phyloP scores from a whole-genome alignment of 2,329 filamentous ascomycete species.

The Tolypocladium inflatum region DNA sequence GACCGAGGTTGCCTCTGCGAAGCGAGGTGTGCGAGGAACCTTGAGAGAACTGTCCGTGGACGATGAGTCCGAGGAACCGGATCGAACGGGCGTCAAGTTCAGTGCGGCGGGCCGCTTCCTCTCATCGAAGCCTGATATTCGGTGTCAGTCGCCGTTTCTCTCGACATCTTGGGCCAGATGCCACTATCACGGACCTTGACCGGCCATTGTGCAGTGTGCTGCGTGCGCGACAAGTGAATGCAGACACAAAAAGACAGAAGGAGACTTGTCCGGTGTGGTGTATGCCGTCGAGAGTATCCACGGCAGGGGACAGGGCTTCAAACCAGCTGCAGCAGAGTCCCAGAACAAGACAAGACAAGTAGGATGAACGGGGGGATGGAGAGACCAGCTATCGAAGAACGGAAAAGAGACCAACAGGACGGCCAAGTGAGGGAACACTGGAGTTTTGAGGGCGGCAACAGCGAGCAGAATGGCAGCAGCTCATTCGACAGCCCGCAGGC shows the following conservation, averaged over 20 bases:
- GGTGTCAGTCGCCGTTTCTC: constrained; percentile 11
- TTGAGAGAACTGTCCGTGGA: constrained; percentile 51
- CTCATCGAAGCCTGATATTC: constrained; percentile 31
- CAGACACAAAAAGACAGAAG: constrained; percentile 3
- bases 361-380: constrained; percentile 26
- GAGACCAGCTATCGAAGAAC: constrained; percentile 47
- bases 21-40: constrained; percentile 64
- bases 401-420: constrained; percentile 14
- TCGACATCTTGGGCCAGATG: background rate
- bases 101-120: constrained; percentile 48
- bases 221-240: constrained; percentile 3
- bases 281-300: constrained; percentile 1
- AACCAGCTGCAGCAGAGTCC: constrained; percentile 9
- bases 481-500: constrained; percentile 26
- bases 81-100: constrained; percentile 40
- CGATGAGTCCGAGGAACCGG: constrained; percentile 38
- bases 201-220: constrained; percentile 21
- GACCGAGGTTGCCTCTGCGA: constrained; percentile 71
- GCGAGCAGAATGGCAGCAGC: constrained; percentile 14
- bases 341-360: constrained; percentile 22
- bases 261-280: constrained; percentile 1
- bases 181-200: constrained; percentile 25
- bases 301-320: constrained; percentile 6
- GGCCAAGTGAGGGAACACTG: constrained; percentile 29
- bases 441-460: constrained; percentile 39